phyloP scores from a whole-genome alignment of 805 yeast species.

The Pichia paraexigua region DNA sequence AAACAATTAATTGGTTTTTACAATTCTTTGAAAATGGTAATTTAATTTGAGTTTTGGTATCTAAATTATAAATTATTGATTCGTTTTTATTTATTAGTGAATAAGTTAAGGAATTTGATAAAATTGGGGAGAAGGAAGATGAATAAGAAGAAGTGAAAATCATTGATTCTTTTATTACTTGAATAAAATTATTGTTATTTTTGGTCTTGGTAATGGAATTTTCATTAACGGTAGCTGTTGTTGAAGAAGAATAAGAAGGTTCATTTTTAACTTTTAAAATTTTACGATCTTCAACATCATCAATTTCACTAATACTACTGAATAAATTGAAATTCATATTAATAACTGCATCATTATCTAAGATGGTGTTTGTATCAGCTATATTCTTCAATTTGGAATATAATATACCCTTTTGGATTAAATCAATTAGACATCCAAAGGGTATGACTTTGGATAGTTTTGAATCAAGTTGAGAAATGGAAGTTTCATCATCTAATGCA shows the following conservation, averaged over 20 bases:
- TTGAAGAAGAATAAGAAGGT: not conserved
- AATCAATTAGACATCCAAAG: constrained; percentile 72
- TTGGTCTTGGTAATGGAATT: not conserved
- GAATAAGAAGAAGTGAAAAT: constrained; percentile 37
- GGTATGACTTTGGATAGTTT: constrained; percentile 46
- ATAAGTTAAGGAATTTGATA: constrained; percentile 40
- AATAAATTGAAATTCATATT: constrained; percentile 40
- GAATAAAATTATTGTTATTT: constrained; percentile 24
- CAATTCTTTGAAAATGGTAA: constrained; percentile 19
- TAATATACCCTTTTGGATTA: constrained; percentile 81
- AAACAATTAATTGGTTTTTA: constrained; percentile 27
- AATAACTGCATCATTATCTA: constrained; percentile 20
- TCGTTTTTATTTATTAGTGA: constrained; percentile 33
- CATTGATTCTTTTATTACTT: constrained; percentile 31
- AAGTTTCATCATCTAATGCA: constrained; percentile 71
- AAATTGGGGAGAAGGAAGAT: constrained; percentile 50
- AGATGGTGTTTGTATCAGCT: constrained; percentile 15
- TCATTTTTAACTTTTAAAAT: not conserved
- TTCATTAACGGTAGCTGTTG: too few species aligned
- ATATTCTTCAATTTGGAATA: constrained; percentile 64
- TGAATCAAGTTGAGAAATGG: constrained; percentile 49
- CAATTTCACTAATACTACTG: constrained; percentile 35
- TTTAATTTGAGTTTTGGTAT: constrained; percentile 9
- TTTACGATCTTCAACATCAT: not conserved
- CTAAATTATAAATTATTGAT: constrained; percentile 22